These are phyloP conservation scores for Penicillium hordei DNA, from an alignment of 2,329 filamentous ascomycete genomes.

Conservation along the genomic window DNA sequence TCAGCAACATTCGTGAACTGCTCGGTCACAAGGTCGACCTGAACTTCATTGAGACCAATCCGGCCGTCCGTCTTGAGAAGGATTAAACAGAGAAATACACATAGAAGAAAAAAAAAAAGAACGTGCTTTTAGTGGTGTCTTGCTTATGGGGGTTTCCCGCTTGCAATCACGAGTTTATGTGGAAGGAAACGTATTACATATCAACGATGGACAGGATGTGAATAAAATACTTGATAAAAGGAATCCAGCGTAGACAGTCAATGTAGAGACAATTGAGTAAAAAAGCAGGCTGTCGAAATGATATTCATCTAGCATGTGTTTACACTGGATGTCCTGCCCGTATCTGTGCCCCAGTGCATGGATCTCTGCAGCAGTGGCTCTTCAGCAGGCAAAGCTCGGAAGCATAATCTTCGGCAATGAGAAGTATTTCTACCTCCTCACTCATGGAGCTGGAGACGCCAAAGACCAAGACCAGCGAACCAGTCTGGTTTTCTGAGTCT, in stretches of 20 bases:
- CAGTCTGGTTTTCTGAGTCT: constrained; percentile 26
- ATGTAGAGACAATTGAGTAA: background rate
- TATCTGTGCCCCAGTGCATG: constrained; percentile 66
- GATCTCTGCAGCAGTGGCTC: constrained; percentile 62
- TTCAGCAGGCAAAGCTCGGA: constrained; percentile 55
- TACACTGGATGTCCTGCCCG: constrained; percentile 56
- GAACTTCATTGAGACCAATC: constrained; percentile 86
- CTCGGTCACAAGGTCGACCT: constrained; percentile 95
- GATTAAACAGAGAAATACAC: constrained; percentile 52
- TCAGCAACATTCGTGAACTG: constrained; percentile 87
- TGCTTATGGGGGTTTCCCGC: constrained; percentile 10
- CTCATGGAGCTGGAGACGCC: constrained; percentile 33
- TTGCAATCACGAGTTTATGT: constrained; percentile 26
- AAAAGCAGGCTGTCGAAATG: background rate
- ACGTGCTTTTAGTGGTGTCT: constrained; percentile 21
- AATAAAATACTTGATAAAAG: constrained; percentile 16
- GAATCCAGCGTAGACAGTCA: background rate
- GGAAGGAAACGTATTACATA: constrained; percentile 24
- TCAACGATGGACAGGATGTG: constrained; percentile 22
- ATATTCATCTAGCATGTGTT: background rate
- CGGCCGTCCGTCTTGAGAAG: constrained; percentile 86
- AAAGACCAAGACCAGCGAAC: constrained; percentile 25
- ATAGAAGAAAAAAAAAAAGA: constrained; percentile 10
- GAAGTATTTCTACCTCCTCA: constrained; percentile 44
- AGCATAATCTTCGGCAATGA: constrained; percentile 39